Conservation (phyloP, 2,329 filamentous ascomycete species). For the Tolypocladium tropicale region DNA sequence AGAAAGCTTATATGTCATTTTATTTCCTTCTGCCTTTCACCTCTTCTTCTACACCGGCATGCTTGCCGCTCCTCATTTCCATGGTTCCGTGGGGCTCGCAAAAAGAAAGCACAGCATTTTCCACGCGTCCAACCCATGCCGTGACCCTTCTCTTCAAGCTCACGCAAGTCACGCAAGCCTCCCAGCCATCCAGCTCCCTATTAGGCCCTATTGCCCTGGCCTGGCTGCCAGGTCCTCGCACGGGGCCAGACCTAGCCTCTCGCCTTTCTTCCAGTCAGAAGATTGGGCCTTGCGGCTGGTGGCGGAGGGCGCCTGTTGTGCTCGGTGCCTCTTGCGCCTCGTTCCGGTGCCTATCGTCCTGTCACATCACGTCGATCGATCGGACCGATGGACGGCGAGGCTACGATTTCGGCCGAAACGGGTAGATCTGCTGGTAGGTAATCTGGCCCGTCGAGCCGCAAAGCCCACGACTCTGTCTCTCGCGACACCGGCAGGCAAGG, state of each 20-base stretch:
- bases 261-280: not conserved
- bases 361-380: not conserved
- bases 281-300: not conserved
- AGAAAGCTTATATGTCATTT: not conserved
- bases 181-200: not conserved
- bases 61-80: not conserved
- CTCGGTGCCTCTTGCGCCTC: not conserved
- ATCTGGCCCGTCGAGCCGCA: too few species aligned
- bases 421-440: too few species aligned
- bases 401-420: too few species aligned
- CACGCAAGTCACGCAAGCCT: not conserved
- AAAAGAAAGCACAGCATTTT: not conserved
- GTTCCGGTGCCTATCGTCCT: not conserved
- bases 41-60: not conserved
- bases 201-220: not conserved
- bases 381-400: not conserved
- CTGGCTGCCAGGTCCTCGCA: too few species aligned
- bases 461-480: too few species aligned
- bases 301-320: not conserved
- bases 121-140: not conserved
- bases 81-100: not conserved
- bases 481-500: too few species aligned
- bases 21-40: not conserved
- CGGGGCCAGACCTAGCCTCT: too few species aligned
- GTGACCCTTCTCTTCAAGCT: not conserved